Evolutionary conservation across 2,329 filamentous ascomycete species (phyloP).

Genomic region (Xylaria sp.): DNA sequence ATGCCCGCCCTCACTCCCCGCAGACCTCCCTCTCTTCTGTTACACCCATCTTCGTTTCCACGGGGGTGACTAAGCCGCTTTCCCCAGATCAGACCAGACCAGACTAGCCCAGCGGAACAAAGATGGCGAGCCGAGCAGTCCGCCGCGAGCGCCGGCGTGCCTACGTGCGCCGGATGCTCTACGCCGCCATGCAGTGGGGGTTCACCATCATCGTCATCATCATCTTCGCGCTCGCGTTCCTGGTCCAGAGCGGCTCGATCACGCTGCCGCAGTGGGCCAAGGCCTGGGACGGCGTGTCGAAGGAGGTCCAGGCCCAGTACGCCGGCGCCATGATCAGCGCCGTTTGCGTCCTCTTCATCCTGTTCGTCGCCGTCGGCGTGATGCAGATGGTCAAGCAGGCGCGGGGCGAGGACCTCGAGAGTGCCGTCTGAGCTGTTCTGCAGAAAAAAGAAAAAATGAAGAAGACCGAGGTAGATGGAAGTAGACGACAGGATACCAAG

Average conservation of each 20-base stretch:
- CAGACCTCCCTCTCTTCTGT: no score
- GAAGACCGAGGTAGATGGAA: no score
- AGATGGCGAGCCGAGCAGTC: not conserved
- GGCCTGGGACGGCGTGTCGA: slow-evolving; percentile 16
- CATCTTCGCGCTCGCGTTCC: slow-evolving; percentile 22
- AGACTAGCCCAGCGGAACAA: not conserved
- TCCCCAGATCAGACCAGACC: no score
- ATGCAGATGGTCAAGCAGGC: not conserved
- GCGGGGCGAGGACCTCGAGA: no score
- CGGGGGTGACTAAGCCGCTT: not conserved
- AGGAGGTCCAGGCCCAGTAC: slow-evolving; percentile 12
- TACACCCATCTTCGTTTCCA: not conserved
- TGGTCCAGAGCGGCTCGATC: slow-evolving; percentile 16
- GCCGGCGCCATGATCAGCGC: slow-evolving; percentile 17
- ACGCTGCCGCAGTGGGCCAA: slow-evolving; percentile 21
- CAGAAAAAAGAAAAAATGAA: no score
- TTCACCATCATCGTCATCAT: slow-evolving; percentile 1
- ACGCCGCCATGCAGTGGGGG: not conserved
- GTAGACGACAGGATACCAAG: no score
- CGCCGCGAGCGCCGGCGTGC: not conserved
- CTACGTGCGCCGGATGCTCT: not conserved
- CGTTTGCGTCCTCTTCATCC: slow-evolving; percentile 10
- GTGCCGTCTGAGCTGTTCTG: no score
- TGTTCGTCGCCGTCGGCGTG: slow-evolving; percentile 15
- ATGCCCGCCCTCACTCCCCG: no score